Evolutionary conservation across 768 basidiomycete species (phyloP), one percentile per base, ranked within the genome.

Genomic region (Porphyrellus cyaneotinctus): DNA sequence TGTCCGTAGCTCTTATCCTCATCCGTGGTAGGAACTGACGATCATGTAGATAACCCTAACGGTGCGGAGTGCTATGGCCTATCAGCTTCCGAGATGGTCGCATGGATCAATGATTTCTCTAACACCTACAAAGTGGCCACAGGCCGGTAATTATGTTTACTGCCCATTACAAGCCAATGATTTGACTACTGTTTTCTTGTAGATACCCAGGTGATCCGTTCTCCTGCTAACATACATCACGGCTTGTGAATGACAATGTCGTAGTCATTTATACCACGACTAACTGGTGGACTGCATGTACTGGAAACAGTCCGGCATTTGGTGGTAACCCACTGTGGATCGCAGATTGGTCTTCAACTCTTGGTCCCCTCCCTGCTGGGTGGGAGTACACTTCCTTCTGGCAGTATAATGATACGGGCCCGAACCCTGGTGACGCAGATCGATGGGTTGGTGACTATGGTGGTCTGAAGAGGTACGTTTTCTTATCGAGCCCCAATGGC

Each of bases 211-310:
- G 79, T 74, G 36, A 55, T 47, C 5, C 11, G n/a, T 17, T 36
- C 2, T 30, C 15, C n/a, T 20, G 42, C 58, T 66, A 31, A 46
- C 32, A 24, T 2, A 5, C 18, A 14, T 26, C n/a, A 12, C 4
- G 17, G 5, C 15, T 42, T 33, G 20, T 26, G 60, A 22, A 62
- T 42, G 10, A 32, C 14, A 30, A 6, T 38, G 1, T n/a, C 37
- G 15, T 47, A 78, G 81, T 80, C 37, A 83, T 85, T 47, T 86
- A 85, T 58, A 80, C 80, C 24, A 82, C 79, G 4, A 84, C 81
- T 9, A 71, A 77, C 62, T 87, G 84, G 85, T 87, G 85, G 85
- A 78, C 60, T 12, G 74, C 74, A 5, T 87, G 85, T 66, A 87
- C 85, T 2, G 82, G 79, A 0, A 81, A 84, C 64, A 80, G 75